Percentiles rank a stretch among this genome's conserved stretches.
phyloP scores from a whole-genome alignment of 176 grass and related monocot genomes.

The Dactylis glomerata region DNA sequence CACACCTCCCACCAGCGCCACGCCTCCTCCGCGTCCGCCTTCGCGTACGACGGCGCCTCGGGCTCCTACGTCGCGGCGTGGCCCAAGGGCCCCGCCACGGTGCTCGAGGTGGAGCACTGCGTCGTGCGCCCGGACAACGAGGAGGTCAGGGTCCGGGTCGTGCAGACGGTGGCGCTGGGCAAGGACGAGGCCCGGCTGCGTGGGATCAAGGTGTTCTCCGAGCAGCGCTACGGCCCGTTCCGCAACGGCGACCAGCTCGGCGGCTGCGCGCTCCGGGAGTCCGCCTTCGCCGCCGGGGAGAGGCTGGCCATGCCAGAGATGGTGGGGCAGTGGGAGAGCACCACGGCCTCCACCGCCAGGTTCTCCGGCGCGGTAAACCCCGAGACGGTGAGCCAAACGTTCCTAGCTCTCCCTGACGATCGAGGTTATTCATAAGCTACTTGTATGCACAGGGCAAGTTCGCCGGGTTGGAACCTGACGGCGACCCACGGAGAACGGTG shows the following conservation, averaged over 20 bases:
- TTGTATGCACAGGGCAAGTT: constrained; percentile 46
- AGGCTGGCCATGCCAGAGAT: constrained; percentile 48
- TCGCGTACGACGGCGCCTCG: constrained; percentile 43
- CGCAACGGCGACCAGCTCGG: constrained; percentile 85
- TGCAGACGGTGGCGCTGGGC: constrained; percentile 54
- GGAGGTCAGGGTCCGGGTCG: constrained; percentile 53
- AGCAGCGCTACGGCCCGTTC: constrained; percentile 85
- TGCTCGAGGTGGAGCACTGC: constrained; percentile 84
- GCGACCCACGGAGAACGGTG: constrained; percentile 20
- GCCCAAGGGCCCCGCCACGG: constrained; percentile 43
- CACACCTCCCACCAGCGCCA: constrained; percentile 67
- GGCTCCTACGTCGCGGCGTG: constrained; percentile 62
- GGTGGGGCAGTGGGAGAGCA: constrained; percentile 45
- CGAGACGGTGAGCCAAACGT: constrained; percentile 34
- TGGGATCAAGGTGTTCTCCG: constrained; percentile 71
- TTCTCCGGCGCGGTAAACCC: constrained; percentile 32
- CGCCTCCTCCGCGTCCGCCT: constrained; percentile 49
- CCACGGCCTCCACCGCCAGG: constrained; percentile 33
- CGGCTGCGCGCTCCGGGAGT: constrained; percentile 60
- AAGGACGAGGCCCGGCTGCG: constrained; percentile 48
- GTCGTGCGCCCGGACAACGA: constrained; percentile 45
- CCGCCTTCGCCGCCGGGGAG: constrained; percentile 63
- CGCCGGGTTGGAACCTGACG: constrained; percentile 34
- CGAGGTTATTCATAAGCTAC: neutral
- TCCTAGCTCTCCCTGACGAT: neutral